Base-by-base conservation (phyloP, 2,329 filamentous ascomycete genomes). In the Aspergillus caelatus region DNA sequence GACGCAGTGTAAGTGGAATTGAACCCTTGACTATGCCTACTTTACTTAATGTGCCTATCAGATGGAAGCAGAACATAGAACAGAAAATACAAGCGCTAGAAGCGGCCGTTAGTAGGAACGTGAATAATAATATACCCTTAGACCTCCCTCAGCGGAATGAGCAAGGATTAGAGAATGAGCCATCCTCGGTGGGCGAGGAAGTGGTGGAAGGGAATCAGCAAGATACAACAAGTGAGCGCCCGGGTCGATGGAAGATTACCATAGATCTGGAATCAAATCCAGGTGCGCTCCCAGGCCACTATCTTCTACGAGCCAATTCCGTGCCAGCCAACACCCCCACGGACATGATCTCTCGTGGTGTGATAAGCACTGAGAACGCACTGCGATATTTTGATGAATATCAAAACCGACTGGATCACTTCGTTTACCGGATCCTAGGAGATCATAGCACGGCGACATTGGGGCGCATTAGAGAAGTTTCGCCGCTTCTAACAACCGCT, bases 321-420 rank as follows among this genome's bases (percentile, higher is more conserved):
- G 45, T 14, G 9, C 14, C 34, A 28, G 6, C 12, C 2, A 46
- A 32, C n/a, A 6, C 5, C 23, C 14, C 21, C n/a, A 21, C 62
- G 19, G 81, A 83, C 64, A 77, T 83, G 63, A 81, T 83, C 50
- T 80, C 80, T 0, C 74, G 75, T 41, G 81, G 81, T 1, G 64
- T 80, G 1, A 66, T 84, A n/a, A 76, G 75, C 26, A 57, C 79
- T 5, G 76, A 80, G 55, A 78, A 81, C 52, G 82, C 81, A 7
- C 76, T 80, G 32, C 70, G 74, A 19, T 70, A 83, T 1, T 77
- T 82, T 21, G 71, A 74, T 21, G 72, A 79, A 32, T 84, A 82
- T 63, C 67, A 81, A 6, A 74, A 75, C 34, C 76, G 81, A 45
- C 77, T 83, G 36, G 81, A 83, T 68, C 80, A 80, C 26, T 83